phyloP scores from a whole-genome alignment of 169 alveolate species.

The Cryptosporidium baileyi region DNA sequence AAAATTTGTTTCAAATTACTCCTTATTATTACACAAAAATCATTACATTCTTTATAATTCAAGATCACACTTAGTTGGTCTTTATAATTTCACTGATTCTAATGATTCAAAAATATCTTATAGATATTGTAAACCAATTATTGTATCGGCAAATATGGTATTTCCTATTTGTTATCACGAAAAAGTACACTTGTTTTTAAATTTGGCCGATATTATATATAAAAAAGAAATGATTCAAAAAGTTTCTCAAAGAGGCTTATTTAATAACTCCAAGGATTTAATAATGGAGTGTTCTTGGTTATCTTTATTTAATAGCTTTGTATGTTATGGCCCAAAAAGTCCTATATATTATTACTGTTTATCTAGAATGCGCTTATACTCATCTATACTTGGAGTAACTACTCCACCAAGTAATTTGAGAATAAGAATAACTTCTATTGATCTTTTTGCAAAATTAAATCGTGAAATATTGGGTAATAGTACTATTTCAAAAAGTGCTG shows the following conservation, averaged over 20 bases:
- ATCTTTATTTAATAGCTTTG: constrained; percentile 51
- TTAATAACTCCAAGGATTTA: constrained; percentile 33
- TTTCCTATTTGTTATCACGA: constrained; percentile 83
- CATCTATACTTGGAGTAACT: constrained; percentile 28
- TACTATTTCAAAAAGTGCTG: constrained; percentile 27
- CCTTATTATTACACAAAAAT: constrained; percentile 82
- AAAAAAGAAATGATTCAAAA: constrained; percentile 68
- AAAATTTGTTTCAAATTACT: constrained; percentile 76
- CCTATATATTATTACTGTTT: constrained; percentile 39
- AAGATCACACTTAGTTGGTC: constrained; percentile 83
- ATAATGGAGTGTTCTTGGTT: constrained; percentile 62
- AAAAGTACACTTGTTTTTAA: constrained; percentile 81
- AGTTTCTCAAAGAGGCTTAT: constrained; percentile 58
- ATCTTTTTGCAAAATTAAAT: constrained; percentile 25
- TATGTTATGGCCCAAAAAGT: constrained; percentile 63
- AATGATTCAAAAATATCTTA: constrained; percentile 76
- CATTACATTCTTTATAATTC: constrained; percentile 84
- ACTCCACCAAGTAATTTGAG: constrained; percentile 69
- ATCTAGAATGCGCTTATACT: constrained; percentile 35
- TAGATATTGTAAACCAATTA: constrained; percentile 77
- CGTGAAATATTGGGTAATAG: constrained; percentile 63
- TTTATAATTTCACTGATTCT: constrained; percentile 77
- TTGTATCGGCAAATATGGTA: constrained; percentile 82
- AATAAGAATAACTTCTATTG: constrained; percentile 48
- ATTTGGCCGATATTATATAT: constrained; percentile 81